phyloP scores from a whole-genome alignment of 768 basidiomycete species.

The Boletus bicolor region DNA sequence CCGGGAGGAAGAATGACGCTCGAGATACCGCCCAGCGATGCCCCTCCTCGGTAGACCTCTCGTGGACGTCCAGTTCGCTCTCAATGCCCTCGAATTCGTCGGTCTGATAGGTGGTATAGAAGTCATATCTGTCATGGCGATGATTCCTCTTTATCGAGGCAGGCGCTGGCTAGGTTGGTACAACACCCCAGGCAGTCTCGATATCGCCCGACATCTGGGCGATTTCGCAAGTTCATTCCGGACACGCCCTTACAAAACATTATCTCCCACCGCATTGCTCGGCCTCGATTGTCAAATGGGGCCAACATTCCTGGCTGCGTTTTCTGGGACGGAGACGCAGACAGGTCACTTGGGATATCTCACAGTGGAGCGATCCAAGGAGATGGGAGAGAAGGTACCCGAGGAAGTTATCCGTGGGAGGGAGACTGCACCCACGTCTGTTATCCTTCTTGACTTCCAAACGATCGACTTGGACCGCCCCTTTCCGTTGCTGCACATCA shows the following conservation, averaged over 20 bases:
- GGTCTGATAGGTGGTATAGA: neutral
- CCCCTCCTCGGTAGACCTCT: too few species aligned
- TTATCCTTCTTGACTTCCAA: neutral
- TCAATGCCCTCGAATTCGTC: neutral
- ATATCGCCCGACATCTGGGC: neutral
- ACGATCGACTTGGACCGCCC: neutral
- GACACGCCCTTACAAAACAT: neutral
- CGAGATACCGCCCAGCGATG: too few species aligned
- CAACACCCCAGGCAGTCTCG: neutral
- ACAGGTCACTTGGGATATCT: neutral
- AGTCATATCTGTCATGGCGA: neutral
- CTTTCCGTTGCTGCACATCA: neutral
- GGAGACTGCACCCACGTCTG: too few species aligned
- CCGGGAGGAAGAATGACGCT: too few species aligned
- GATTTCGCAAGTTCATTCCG: neutral
- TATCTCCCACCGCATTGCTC: neutral
- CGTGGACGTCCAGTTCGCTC: too few species aligned
- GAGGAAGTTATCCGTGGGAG: too few species aligned
- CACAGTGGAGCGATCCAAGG: neutral
- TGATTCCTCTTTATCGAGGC: neutral
- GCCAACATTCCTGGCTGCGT: neutral
- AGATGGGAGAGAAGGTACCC: neutral
- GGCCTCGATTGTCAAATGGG: neutral
- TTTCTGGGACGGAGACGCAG: neutral
- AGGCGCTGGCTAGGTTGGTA: neutral